phyloP scores from a whole-genome alignment of 345 rosid genomes.

The Brassica juncea region DNA sequence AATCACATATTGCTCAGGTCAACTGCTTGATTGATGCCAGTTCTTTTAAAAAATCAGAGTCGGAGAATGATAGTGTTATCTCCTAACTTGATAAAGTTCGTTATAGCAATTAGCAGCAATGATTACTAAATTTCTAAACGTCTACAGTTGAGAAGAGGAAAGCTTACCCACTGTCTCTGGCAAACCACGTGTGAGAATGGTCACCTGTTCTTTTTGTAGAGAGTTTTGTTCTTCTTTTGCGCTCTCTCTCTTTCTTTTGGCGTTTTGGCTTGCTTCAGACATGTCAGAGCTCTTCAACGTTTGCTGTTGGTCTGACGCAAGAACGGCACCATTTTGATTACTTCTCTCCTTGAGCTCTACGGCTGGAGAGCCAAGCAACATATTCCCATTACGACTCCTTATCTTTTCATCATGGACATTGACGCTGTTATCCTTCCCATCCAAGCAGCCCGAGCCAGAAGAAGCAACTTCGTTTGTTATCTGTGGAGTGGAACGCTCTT shows the following conservation, averaged over 20 bases:
- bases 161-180: conserved; percentile 42
- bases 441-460: conserved; percentile 25
- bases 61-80: neutral
- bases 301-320: conserved; percentile 41
- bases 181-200: conserved; percentile 37
- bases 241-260: conserved; percentile 39
- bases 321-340: conserved; percentile 49
- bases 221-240: conserved; percentile 21
- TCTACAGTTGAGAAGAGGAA: neutral
- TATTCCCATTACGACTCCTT: conserved; percentile 28
- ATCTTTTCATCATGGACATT: conserved; percentile 19
- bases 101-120: neutral
- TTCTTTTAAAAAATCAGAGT: neutral
- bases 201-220: conserved; percentile 19
- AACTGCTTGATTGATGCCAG: conserved; percentile 5
- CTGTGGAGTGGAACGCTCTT: conserved; percentile 60
- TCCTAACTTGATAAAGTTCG: neutral
- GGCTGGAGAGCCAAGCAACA: conserved; percentile 25
- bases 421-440: conserved; percentile 33
- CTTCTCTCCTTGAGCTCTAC: conserved; percentile 46
- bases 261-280: conserved; percentile 24
- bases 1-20: conserved; percentile 2
- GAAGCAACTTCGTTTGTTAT: conserved; percentile 23
- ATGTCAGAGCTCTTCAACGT: conserved; percentile 14
- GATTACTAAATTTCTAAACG: neutral